Base-by-base conservation (phyloP, 441 rosid genomes). In the Erysimum cheiri region DNA sequence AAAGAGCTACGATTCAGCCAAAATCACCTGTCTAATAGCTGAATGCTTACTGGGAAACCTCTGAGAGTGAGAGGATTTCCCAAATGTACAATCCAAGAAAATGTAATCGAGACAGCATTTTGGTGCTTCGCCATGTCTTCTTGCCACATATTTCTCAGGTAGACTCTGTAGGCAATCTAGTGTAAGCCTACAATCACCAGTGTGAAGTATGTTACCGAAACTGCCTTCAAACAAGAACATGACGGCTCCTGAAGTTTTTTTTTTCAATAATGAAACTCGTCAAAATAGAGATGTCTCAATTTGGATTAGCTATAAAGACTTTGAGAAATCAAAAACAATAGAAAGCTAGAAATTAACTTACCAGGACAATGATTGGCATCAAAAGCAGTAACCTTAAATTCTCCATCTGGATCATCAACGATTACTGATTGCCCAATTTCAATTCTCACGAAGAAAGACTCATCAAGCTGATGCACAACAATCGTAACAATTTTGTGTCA, bases 131-230 rank as follows among this genome's bases (percentile, higher is more conserved):
- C 88, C 91, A 61, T 66, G 82, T 73, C 71, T 83, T 70, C 52
- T 80, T 56, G 81, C 80, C 11, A 81, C 41, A 70, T 78, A 84
- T 61, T 82, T 93, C 49, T 81, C 84, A 0, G 93, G 97, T 19
- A 93, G 71, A 28, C 66, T 76, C 60, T 76, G 84, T 12, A 89
- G 32, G 40, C 91, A 89, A 71, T 89, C 96, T 0, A 74, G 73
- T 24, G 89, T 87, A 75, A 93, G 89, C 84, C 98, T 86, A 80
- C 94, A 89, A 80, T 93, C 97, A 79, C 98, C 97, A 10, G 96
- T 86, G 83, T 91, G 96, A 77, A 91, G 85, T 69, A 93, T 83
- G 60, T 82, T 85, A 70, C 98, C 98, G 44, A 90, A 93, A 68
- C 64, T 71, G 24, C 98, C 97, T 82, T 91, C 94, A 71, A 93